A percentile compares a stretch with the other conserved stretches of the same genome.
These are phyloP conservation scores for Hanseniaspora singularis DNA, from an alignment of 805 yeast genomes.

Conservation along the genomic window DNA sequence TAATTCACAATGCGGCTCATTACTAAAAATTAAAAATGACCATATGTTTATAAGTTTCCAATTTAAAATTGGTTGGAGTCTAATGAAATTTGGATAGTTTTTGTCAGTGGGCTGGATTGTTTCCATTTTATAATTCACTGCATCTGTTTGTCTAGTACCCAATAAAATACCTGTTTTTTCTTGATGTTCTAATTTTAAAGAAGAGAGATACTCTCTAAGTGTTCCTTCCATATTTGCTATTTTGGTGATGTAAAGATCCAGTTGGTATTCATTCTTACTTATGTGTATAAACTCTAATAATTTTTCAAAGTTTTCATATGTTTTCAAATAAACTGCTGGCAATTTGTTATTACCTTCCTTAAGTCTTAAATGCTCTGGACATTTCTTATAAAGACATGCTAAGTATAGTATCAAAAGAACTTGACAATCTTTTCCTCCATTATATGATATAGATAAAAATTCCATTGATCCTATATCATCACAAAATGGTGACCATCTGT, in stretches of 20 bases:
- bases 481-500: constrained; percentile 20
- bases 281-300: constrained; percentile 51
- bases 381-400: constrained; percentile 37
- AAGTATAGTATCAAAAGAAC: constrained; percentile 71
- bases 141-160: constrained; percentile 82
- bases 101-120: constrained; percentile 65
- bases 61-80: constrained; percentile 79
- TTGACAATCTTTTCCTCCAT: constrained; percentile 95
- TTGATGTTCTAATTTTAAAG: not conserved
- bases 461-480: constrained; percentile 32
- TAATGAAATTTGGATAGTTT: constrained; percentile 78
- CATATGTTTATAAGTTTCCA: constrained; percentile 81
- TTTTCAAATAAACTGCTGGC: constrained; percentile 61
- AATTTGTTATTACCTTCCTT: constrained; percentile 27
- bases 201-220: not conserved
- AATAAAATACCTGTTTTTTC: constrained; percentile 63
- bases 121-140: constrained; percentile 44
- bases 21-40: constrained; percentile 55
- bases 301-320: constrained; percentile 59
- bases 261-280: constrained; percentile 43
- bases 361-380: constrained; percentile 16
- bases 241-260: constrained; percentile 33
- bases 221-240: not conserved
- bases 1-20: constrained; percentile 58
- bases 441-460: constrained; percentile 61